Percentiles rank a stretch among this genome's conserved stretches.
phyloP scores from a whole-genome alignment of 805 yeast species.

The Candida vaughaniae region DNA sequence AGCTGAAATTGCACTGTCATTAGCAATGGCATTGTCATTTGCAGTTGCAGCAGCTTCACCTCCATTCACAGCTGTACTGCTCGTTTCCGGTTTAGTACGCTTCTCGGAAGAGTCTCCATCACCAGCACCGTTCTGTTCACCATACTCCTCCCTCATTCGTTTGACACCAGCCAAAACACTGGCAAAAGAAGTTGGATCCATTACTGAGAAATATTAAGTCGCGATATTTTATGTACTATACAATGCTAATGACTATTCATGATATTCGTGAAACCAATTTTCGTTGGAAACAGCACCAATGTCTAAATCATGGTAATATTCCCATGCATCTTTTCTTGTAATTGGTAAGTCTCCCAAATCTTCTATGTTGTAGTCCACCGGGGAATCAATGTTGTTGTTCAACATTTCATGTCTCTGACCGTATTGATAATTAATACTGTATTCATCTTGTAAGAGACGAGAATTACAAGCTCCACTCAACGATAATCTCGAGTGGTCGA shows the following conservation, averaged over 20 bases:
- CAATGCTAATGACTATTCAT: too few species aligned
- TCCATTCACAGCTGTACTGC: not conserved
- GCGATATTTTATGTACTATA: not conserved
- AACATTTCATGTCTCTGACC: slow-evolving; percentile 22
- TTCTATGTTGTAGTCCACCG: slow-evolving; percentile 22
- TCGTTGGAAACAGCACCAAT: slow-evolving; percentile 14
- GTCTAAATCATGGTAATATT: slow-evolving; percentile 25
- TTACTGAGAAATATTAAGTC: slow-evolving; percentile 1
- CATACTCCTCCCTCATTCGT: slow-evolving; percentile 49
- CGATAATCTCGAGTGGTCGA: slow-evolving; percentile 26
- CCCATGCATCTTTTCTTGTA: slow-evolving; percentile 40
- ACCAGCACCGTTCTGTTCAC: not conserved
- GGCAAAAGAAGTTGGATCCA: slow-evolving; percentile 63
- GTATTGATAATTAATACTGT: slow-evolving; percentile 25
- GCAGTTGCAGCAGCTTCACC: not conserved
- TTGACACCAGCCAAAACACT: slow-evolving; percentile 71
- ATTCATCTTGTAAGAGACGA: slow-evolving; percentile 36
- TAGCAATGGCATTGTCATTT: not conserved
- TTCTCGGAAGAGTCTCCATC: not conserved
- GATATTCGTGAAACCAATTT: slow-evolving; percentile 21
- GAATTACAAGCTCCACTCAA: slow-evolving; percentile 41
- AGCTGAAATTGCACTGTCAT: not conserved
- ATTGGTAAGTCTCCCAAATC: slow-evolving; percentile 35
- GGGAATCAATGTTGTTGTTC: slow-evolving; percentile 22
- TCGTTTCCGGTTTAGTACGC: not conserved